Evolutionary conservation across 768 basidiomycete genomes (phyloP), one percentile per base, ranked within the genome.

Genomic region (Mycena rosella): DNA sequence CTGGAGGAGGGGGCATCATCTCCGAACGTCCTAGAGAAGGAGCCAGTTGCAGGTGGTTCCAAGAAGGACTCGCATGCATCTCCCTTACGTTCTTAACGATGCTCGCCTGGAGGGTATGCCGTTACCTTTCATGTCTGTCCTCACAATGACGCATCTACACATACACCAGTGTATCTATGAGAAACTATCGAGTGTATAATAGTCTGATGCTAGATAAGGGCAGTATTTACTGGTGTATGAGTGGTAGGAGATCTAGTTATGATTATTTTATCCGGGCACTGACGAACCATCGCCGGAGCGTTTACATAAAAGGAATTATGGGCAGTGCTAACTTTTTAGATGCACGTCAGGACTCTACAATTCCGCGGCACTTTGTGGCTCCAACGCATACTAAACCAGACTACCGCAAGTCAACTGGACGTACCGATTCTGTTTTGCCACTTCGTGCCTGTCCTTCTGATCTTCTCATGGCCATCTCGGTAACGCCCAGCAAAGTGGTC

Each of bases 1-100:
- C 83, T 85, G 67, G 93, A 94, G 45, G 93, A 93, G 48, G 74
- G 73, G 2, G 67, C 79, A 13, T 75, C 79, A 13, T 75, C 70
- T 49, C 40, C 70, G 22, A 53, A 68, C 65, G 40, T 66, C 30
- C 51, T 56, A 49, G 69, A 71, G 49, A 79, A 73, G 62, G 84
- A 83, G 47, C 60, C 73, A 44, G 63, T 71, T 18, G 69, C 74
- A 22, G 68, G 76, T 59, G 69, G 67, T 42, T 69, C 76, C 49
- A 76, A 78, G 73, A 83, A 78, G 71, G 76, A 78, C 51, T 54
- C 45, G 30, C 58, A 44, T 68, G 45, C 63, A 8, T 49, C 74
- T 62, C 42, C 69, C 18, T 70, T 71, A 73, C 75, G 69, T 65
- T 51, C 60, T 13, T 68, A 59, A 55, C 27, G 52, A 40, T 51